Evolutionary conservation across 2,329 filamentous ascomycete genomes (phyloP), one percentile per base, ranked within the genome.

Genomic region (Nothophaeocryptopus gaeumannii): DNA sequence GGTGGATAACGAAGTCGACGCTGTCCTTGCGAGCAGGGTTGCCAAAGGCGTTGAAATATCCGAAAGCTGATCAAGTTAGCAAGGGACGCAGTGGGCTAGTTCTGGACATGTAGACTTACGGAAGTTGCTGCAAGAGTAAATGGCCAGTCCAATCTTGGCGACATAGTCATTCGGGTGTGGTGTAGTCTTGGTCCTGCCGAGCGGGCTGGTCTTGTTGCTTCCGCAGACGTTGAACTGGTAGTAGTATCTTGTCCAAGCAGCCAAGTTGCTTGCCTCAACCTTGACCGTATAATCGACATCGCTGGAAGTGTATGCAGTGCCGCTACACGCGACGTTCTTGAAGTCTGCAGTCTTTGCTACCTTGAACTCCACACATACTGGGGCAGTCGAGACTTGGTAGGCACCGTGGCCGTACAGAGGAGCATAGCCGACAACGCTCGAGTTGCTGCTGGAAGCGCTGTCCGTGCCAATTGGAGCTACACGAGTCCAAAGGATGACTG

Each of bases 201-300:
- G 43, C 0, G 81, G 78, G 45, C 81, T 85, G 39, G 71, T 79
- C 44, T 79, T 81, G 48, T 80, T 71, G 0, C 83, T 85, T 45
- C 74, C 71, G 62, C 86, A 89, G 29, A 88, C 76, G 15, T 72
- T 80, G 70, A 89, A 89, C 59, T 85, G 84, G 60, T 88, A 88
- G 60, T 78, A 84, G 66, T 88, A 88, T 2, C 73, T 75, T 0
- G 83, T 88, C 60, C 81, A 86, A 0, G 85, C 75, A 44, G 78
- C 70, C 35, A 89, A 65, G 11, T 78, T 77, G 41, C 69, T 76
- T 1, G 85, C 85, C 66, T 89, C 85, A 11, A 88, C 79, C 75
- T 88, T 88, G 52, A 89, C 73, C 0, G 86, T 89, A 63, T 84
- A 90, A 63, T 90, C 86, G 40, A 89, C 80, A 63, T 89, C 86